These are phyloP conservation scores for Penstemon newberryi DNA, from an alignment of 257 asterid genomes.

Conservation along the genomic window DNA sequence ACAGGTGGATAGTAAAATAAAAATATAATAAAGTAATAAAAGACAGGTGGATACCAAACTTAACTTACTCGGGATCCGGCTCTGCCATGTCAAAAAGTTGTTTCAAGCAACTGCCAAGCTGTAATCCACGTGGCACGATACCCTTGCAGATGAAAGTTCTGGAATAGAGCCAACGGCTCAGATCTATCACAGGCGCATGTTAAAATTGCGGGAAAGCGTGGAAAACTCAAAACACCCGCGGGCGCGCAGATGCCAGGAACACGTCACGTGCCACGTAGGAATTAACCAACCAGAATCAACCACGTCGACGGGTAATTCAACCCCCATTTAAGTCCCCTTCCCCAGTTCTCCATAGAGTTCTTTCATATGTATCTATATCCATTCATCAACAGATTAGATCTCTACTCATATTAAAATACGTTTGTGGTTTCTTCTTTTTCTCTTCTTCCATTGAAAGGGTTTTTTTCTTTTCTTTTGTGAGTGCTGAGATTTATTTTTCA, in stretches of 20 bases:
- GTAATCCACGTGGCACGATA: constrained; percentile 32
- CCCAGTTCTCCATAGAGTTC: background rate
- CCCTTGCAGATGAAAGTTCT: background rate
- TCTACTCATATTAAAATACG: too few relatives aligned
- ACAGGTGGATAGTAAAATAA: too few relatives aligned
- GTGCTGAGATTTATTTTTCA: constrained; percentile 25
- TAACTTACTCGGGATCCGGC: too few relatives aligned
- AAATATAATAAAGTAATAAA: too few relatives aligned
- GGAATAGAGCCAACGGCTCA: constrained; percentile 11
- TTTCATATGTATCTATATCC: background rate
- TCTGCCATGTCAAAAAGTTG: too few relatives aligned
- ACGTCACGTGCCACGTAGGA: constrained; percentile 21
- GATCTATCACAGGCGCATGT: constrained; percentile 28
- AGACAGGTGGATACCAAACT: too few relatives aligned
- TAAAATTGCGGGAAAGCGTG: constrained; percentile 40
- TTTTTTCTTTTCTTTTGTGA: background rate
- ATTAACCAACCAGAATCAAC: constrained; percentile 22
- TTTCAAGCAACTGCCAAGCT: background rate
- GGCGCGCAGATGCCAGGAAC: constrained; percentile 38
- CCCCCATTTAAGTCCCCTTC: background rate
- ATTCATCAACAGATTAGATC: too few relatives aligned
- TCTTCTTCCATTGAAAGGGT: background rate
- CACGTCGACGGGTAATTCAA: constrained; percentile 33
- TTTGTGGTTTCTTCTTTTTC: background rate
- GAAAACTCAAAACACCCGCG: constrained; percentile 28